Base-by-base conservation (phyloP, 1,284 basidiomycete species). In the Cutaneotrichosporon arboriforme region DNA sequence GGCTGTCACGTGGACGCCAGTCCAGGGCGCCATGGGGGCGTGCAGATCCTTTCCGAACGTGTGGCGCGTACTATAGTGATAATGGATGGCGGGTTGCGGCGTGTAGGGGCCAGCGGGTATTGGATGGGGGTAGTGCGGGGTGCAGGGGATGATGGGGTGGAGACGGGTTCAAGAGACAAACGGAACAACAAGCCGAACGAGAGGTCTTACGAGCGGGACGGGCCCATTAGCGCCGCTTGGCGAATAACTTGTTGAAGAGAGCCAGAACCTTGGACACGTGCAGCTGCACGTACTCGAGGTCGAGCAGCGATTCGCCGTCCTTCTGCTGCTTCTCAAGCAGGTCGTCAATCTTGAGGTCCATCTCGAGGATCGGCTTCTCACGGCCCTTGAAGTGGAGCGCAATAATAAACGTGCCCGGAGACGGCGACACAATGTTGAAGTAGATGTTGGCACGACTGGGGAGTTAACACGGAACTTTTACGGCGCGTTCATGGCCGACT, bases 321-420 rank as follows among this genome's bases (percentile, higher is more conserved):
- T 97, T 96, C 87, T 97, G 94, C 89, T 96, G 73, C 85, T 93
- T 96, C 77, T 98, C 93, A 66, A 98, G 79, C 61, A 98, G 77
- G 77, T 98, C 96, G 76, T 98, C 96, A 68, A 98, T 96, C 79
- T 97, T 98, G 57, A 98, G 81, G 77, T 98, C 96, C 93, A 98
- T 98, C 81, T 99, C 96, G 43, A 98, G 81, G 64, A 99, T 97
- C 17, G 96, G 92, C 79, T 97, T 97, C 69, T 97, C 93, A n/a
- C 96, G 83, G 35, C 93, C 93, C 76, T 97, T 97, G 80, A 97
- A 98, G 76, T 97, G 93, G 49, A 99, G 79, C 8, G 94, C 93
- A 63, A 99, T 98, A 72, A 98, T 91, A 75, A 97, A 99, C 10
- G 96, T 97, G 39, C 96, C 96, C 0, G 96, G 96, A 8, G 90